phyloP scores from a whole-genome alignment of 2,329 filamentous ascomycete species.

The Harringtonia lauricola region DNA sequence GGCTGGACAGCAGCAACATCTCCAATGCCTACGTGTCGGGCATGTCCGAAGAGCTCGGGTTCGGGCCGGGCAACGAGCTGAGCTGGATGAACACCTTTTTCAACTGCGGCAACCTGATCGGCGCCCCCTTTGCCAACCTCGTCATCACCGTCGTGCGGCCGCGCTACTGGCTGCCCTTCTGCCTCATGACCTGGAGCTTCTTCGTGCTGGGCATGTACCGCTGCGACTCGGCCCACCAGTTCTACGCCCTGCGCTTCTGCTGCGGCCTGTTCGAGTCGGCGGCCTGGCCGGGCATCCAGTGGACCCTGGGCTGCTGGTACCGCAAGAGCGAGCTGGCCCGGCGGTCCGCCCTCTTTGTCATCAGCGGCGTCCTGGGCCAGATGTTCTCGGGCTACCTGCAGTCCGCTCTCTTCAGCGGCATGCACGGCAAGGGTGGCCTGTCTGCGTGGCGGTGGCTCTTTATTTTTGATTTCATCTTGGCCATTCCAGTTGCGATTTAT shows the following conservation, averaged over 20 bases:
- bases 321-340: slow-evolving; percentile 51
- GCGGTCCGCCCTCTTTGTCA: slow-evolving; percentile 42
- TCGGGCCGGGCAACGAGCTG: slow-evolving; percentile 26
- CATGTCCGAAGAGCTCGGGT: slow-evolving; percentile 32
- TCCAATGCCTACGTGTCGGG: slow-evolving; percentile 36
- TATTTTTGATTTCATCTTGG: slow-evolving; percentile 18
- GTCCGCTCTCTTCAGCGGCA: slow-evolving; percentile 46
- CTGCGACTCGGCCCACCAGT: slow-evolving; percentile 23
- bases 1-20: slow-evolving; percentile 33
- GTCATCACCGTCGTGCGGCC: slow-evolving; percentile 31
- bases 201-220: slow-evolving; percentile 30
- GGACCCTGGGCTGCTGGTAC: slow-evolving; percentile 46
- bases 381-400: slow-evolving; percentile 53
- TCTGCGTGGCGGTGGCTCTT: slow-evolving; percentile 7
- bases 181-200: slow-evolving; percentile 24
- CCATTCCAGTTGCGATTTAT: slow-evolving; percentile 25
- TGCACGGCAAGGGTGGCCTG: slow-evolving; percentile 24
- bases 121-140: slow-evolving; percentile 30
- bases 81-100: slow-evolving; percentile 36
- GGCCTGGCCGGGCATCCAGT: slow-evolving; percentile 37
- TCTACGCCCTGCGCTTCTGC: slow-evolving; percentile 39
- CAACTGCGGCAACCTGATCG: slow-evolving; percentile 34
- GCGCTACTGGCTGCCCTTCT: slow-evolving; percentile 28
- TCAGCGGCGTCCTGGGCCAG: slow-evolving; percentile 52
- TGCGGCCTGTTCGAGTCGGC: slow-evolving; percentile 43